A percentile compares a stretch with the other conserved stretches of the same genome.
Conservation (phyloP, 2,329 filamentous ascomycete genomes). For the Fusarium verrucosum region DNA sequence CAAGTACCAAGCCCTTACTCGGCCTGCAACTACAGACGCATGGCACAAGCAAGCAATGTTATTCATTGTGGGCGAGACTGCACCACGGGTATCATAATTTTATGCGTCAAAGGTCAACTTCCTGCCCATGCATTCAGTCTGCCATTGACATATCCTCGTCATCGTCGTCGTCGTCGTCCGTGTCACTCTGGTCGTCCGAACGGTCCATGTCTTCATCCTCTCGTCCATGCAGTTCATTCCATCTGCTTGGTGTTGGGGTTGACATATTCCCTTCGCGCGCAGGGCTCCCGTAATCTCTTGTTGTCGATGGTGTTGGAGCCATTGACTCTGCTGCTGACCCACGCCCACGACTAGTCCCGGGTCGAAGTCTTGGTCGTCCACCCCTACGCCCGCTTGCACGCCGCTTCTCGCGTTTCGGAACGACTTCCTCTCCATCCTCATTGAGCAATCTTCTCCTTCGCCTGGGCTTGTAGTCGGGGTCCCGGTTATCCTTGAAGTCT, state of each 20-base stretch:
- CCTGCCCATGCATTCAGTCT: constrained; percentile 17
- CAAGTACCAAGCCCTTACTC: too few species aligned
- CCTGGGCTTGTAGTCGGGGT: constrained; percentile 53
- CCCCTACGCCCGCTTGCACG: constrained; percentile 31
- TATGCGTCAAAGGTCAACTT: constrained; percentile 17
- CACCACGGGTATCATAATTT: constrained; percentile 42
- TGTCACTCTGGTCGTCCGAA: constrained; percentile 42
- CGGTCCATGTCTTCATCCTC: constrained; percentile 41
- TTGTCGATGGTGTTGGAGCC: constrained; percentile 8
- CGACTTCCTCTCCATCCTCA: constrained; percentile 41
- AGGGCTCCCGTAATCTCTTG: constrained; percentile 22
- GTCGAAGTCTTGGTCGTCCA: constrained; percentile 36
- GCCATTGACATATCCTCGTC: constrained; percentile 44
- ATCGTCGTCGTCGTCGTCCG: constrained; percentile 44
- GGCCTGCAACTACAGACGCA: background rate
- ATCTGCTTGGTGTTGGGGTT: constrained; percentile 49
- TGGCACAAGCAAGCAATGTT: constrained; percentile 4
- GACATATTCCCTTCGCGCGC: constrained; percentile 41
- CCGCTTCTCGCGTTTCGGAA: constrained; percentile 32
- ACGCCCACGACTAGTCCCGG: constrained; percentile 29
- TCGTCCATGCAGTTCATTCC: constrained; percentile 47
- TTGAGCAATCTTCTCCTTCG: constrained; percentile 42
- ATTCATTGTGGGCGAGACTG: constrained; percentile 18
- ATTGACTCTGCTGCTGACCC: background rate
- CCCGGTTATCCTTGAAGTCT: constrained; percentile 53